Conservation (phyloP, 202 grass and related monocot species). For the Musa balbisiana region DNA sequence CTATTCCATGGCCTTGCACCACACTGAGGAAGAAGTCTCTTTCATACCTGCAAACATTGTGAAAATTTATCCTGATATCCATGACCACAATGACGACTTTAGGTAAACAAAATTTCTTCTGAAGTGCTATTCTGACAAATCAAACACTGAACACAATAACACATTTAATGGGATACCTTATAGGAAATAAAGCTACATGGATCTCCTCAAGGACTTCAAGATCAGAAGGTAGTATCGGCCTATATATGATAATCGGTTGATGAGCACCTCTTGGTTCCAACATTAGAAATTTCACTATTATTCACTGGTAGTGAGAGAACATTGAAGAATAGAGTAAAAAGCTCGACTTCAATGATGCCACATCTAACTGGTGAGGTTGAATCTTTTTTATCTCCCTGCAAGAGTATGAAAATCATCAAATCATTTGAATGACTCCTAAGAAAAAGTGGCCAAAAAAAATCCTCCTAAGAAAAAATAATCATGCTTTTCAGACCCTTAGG, state of each 20-base stretch:
- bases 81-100: background rate
- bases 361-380: background rate
- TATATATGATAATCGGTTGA: constrained; percentile 65
- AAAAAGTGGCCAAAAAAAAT: background rate
- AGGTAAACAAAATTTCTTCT: background rate
- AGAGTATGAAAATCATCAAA: background rate
- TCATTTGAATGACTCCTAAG: background rate
- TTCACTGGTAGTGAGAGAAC: background rate
- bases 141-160: constrained; percentile 17
- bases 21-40: constrained; percentile 93
- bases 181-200: constrained; percentile 80
- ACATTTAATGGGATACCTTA: constrained; percentile 42
- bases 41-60: constrained; percentile 53
- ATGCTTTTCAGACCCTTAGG: too few species aligned
- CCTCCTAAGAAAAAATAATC: too few species aligned
- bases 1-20: constrained; percentile 70
- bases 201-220: constrained; percentile 82
- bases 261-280: constrained; percentile 68
- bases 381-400: background rate
- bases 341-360: background rate
- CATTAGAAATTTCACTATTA: constrained; percentile 61
- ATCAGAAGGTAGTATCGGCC: constrained; percentile 82
- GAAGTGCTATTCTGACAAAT: background rate
- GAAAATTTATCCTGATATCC: background rate
- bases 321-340: background rate